Evolutionary conservation across 805 yeast species (phyloP).

Genomic region (Candida insectalens): DNA sequence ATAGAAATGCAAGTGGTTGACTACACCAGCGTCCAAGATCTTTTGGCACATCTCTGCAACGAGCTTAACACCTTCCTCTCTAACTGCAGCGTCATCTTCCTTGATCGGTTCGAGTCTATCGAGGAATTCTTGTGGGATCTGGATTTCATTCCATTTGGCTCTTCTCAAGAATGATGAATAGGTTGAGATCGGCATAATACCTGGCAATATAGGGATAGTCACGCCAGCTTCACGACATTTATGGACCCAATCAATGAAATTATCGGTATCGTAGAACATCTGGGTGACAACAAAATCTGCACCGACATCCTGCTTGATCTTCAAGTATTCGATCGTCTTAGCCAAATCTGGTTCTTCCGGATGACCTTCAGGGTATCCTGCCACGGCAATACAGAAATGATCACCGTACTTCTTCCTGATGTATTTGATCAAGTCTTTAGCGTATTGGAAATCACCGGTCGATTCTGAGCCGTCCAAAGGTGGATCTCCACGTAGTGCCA

Average conservation of each 20-base stretch:
- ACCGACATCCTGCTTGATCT: slow-evolving; percentile 88
- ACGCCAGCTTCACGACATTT: slow-evolving; percentile 64
- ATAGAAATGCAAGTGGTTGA: slow-evolving; percentile 87
- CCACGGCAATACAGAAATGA: slow-evolving; percentile 91
- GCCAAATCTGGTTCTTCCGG: slow-evolving; percentile 67
- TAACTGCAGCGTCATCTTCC: slow-evolving; percentile 82
- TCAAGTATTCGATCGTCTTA: slow-evolving; percentile 50
- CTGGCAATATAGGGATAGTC: slow-evolving; percentile 85
- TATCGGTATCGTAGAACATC: slow-evolving; percentile 91
- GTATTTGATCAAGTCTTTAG: slow-evolving; percentile 74
- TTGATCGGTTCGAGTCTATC: slow-evolving; percentile 68
- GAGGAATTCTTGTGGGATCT: slow-evolving; percentile 65
- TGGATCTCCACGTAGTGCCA: slow-evolving; percentile 94
- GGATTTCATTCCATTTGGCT: slow-evolving; percentile 87
- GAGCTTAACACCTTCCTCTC: slow-evolving; percentile 76
- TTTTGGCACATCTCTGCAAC: slow-evolving; percentile 76
- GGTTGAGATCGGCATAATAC: slow-evolving; percentile 97
- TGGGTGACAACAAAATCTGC: slow-evolving; percentile 93
- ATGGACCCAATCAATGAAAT: slow-evolving; percentile 75
- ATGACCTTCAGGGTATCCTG: slow-evolving; percentile 97
- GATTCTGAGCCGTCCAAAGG: slow-evolving; percentile 69
- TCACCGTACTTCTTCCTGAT: slow-evolving; percentile 73
- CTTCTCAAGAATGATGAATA: slow-evolving; percentile 88
- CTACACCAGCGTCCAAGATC: slow-evolving; percentile 58
- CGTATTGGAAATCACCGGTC: slow-evolving; percentile 79